Percentiles rank a stretch among this genome's conserved stretches.
Evolutionary conservation across 148 eudicot species (phyloP).

Genomic region (Cornus suecica): DNA sequence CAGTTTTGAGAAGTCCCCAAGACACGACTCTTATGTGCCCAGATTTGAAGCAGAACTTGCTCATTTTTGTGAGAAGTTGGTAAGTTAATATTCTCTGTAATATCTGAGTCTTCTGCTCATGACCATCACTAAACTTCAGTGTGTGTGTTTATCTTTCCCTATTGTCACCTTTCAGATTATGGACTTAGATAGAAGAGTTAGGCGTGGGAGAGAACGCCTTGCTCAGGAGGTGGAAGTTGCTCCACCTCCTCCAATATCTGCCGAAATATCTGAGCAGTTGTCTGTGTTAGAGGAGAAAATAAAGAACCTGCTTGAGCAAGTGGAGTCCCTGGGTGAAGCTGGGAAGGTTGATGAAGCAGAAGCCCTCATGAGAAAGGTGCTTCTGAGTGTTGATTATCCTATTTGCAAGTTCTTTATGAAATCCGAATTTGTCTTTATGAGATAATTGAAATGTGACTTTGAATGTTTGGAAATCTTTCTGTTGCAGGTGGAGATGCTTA

Average conservation of each 20-base stretch:
- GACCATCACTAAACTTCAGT: neutral
- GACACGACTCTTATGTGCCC: slow-evolving; percentile 80
- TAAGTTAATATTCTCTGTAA: slow-evolving; percentile 26
- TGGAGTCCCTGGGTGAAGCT: slow-evolving; percentile 90
- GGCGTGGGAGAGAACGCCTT: slow-evolving; percentile 94
- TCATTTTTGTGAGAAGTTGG: slow-evolving; percentile 93
- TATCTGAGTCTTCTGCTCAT: neutral
- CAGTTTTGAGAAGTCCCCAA: slow-evolving; percentile 88
- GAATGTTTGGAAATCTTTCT: neutral
- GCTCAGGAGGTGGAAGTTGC: slow-evolving; percentile 86
- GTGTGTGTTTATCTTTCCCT: neutral
- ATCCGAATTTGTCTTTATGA: neutral
- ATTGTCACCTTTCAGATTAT: slow-evolving; percentile 46
- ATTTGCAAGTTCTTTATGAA: neutral
- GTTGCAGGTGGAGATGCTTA: slow-evolving; percentile 84
- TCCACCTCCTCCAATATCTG: slow-evolving; percentile 81
- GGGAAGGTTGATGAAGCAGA: slow-evolving; percentile 99
- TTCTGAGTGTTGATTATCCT: neutral
- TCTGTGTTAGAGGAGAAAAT: slow-evolving; percentile 87
- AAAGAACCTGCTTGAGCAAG: slow-evolving; percentile 86
- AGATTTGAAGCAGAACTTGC: slow-evolving; percentile 92
- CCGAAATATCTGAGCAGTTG: slow-evolving; percentile 92
- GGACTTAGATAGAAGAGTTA: slow-evolving; percentile 86
- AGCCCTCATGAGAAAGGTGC: slow-evolving; percentile 97
- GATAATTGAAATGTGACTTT: neutral